A percentile compares a stretch with the other conserved stretches of the same genome.
phyloP scores from a whole-genome alignment of 768 basidiomycete species.

The Astraeus odoratus region DNA sequence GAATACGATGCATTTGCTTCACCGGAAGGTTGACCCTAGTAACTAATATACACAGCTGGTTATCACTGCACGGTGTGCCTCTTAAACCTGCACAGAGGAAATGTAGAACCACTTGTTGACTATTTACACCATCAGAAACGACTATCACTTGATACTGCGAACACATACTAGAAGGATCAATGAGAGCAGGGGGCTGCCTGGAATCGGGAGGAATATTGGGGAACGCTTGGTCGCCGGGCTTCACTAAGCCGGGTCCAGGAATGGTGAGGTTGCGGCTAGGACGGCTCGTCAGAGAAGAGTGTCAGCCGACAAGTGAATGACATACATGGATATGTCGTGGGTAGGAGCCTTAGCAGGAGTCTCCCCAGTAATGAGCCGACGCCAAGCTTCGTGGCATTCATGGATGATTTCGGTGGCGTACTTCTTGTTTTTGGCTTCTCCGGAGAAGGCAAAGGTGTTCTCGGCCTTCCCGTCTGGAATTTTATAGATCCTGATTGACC shows the following conservation, averaged over 20 bases:
- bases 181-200: constrained; percentile 75
- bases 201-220: constrained; percentile 67
- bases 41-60: no score
- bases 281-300: constrained; percentile 5
- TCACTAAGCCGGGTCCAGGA: constrained; percentile 59
- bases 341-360: constrained; percentile 59
- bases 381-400: constrained; percentile 98
- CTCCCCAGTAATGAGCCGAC: constrained; percentile 82
- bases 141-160: neutral
- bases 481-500: constrained; percentile 73
- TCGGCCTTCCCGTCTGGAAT: constrained; percentile 95
- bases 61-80: no score
- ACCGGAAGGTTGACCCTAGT: neutral
- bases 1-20: constrained; percentile 1
- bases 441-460: constrained; percentile 98
- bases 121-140: constrained; percentile 24
- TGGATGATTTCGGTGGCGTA: constrained; percentile 99
- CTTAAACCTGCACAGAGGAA: constrained; percentile 75
- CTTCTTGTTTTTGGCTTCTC: constrained; percentile 99
- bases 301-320: constrained; percentile 7
- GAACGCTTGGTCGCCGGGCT: constrained; percentile 57
- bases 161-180: constrained; percentile 81
- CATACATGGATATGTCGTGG: constrained; percentile 84
- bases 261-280: constrained; percentile 75
- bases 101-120: constrained; percentile 96